phyloP scores from a whole-genome alignment of 768 basidiomycete genomes.

The Megacollybia marginata region DNA sequence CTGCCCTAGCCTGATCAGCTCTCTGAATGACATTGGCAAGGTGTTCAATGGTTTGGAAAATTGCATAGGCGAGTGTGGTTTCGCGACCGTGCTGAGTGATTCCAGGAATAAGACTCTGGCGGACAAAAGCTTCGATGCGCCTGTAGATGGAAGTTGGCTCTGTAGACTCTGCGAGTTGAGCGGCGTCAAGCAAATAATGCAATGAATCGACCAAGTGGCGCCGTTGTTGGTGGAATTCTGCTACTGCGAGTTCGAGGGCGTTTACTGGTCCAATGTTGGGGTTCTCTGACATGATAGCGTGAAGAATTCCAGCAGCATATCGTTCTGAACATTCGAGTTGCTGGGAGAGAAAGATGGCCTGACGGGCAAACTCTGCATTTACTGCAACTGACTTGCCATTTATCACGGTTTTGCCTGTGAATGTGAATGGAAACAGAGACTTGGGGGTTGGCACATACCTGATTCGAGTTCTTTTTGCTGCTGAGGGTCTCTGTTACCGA shows the following conservation, averaged over 20 bases:
- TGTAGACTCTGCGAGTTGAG: conserved; percentile 37
- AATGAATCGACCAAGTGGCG: conserved; percentile 67
- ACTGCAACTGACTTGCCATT: conserved; percentile 64
- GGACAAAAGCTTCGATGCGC: conserved; percentile 49
- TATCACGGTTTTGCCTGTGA: conserved; percentile 55
- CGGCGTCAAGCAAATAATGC: conserved; percentile 59
- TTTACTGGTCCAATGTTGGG: conserved; percentile 54
- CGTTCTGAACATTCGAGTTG: conserved; percentile 80
- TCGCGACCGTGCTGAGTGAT: conserved; percentile 26
- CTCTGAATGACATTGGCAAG: conserved; percentile 45
- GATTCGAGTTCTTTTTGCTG: conserved; percentile 71
- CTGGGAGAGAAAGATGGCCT: conserved; percentile 71
- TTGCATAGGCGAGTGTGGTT: conserved; percentile 39
- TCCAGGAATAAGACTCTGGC: conserved; percentile 43
- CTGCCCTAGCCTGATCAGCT: conserved; percentile 52
- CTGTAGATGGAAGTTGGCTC: conserved; percentile 40
- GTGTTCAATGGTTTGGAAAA: conserved; percentile 60
- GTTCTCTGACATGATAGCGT: conserved; percentile 52
- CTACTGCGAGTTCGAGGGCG: conserved; percentile 58
- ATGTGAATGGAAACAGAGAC: conserved; percentile 1
- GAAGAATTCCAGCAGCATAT: conserved; percentile 63
- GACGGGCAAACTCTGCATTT: conserved; percentile 73
- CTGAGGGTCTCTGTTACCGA: conserved; percentile 50
- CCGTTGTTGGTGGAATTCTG: conserved; percentile 63
- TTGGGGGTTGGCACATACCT: conserved; percentile 28